Conservation (phyloP, 768 basidiomycete species). For the Hysterangium stoloniferum region DNA sequence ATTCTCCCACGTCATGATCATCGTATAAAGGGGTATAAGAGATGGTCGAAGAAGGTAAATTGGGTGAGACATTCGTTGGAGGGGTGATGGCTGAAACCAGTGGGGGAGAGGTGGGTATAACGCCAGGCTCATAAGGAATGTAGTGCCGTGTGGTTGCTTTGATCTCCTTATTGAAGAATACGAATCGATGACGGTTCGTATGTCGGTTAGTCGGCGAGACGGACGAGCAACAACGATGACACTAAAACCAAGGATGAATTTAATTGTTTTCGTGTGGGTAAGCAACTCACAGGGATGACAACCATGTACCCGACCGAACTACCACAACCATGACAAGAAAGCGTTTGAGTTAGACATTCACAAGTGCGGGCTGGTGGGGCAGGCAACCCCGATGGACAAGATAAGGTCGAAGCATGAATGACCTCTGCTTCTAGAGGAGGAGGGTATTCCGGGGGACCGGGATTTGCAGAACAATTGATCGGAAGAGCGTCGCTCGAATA, state of each 20-base stretch:
- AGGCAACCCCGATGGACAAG: constrained; percentile 30
- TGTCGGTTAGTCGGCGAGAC: constrained; percentile 38
- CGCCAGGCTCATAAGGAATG: constrained; percentile 54
- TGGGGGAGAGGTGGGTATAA: constrained; percentile 33
- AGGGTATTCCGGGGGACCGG: constrained; percentile 27
- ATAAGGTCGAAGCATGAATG: constrained; percentile 13
- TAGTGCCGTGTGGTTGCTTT: constrained; percentile 55
- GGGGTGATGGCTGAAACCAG: constrained; percentile 26
- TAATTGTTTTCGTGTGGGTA: neutral
- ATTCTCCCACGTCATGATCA: constrained; percentile 15
- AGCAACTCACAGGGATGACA: constrained; percentile 48
- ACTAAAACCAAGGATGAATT: constrained; percentile 28
- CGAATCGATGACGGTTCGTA: constrained; percentile 81
- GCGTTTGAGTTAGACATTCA: constrained; percentile 76
- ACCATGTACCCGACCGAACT: constrained; percentile 72
- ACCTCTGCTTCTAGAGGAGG: constrained; percentile 27
- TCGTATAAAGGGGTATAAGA: constrained; percentile 15
- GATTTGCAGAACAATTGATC: constrained; percentile 56
- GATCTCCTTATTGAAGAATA: constrained; percentile 74
- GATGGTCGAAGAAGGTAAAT: constrained; percentile 19
- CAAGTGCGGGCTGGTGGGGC: constrained; percentile 49
- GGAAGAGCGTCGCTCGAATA: constrained; percentile 80
- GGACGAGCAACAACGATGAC: constrained; percentile 65
- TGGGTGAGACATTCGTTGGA: constrained; percentile 22
- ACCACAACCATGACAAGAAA: constrained; percentile 78